Conservation (phyloP, 495 filamentous ascomycete species). For the Daldinia caldariorum region DNA sequence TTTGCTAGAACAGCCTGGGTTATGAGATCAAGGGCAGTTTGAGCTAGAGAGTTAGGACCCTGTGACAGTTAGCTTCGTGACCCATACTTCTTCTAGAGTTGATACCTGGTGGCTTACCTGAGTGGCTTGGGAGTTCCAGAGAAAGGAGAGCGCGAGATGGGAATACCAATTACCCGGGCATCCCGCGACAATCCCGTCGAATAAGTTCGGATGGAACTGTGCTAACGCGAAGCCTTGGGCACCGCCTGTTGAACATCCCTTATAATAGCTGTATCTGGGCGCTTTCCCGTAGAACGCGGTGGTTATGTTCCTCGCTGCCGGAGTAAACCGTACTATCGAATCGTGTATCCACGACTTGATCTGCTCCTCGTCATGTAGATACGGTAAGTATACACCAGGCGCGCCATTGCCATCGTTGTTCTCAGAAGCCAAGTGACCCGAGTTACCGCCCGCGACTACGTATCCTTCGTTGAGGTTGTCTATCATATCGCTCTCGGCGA, state of each 20-base stretch:
- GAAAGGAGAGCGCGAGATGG: slow-evolving; percentile 54
- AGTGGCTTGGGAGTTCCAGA: slow-evolving; percentile 52
- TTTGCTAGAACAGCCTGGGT: slow-evolving; percentile 46
- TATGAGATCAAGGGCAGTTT: slow-evolving; percentile 50
- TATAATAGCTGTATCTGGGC: slow-evolving; percentile 52
- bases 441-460: slow-evolving; percentile 51
- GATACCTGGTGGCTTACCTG: slow-evolving; percentile 34
- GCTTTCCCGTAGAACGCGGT: slow-evolving; percentile 46
- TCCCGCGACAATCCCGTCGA: slow-evolving; percentile 57
- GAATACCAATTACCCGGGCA: slow-evolving; percentile 58
- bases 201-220: slow-evolving; percentile 54
- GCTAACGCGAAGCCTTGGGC: slow-evolving; percentile 60
- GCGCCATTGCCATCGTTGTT: slow-evolving; percentile 44
- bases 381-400: slow-evolving; percentile 45
- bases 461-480: slow-evolving; percentile 50
- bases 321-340: slow-evolving; percentile 53
- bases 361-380: slow-evolving; percentile 49
- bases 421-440: slow-evolving; percentile 45
- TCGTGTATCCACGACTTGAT: slow-evolving; percentile 57
- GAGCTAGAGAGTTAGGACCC: slow-evolving; percentile 39
- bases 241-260: slow-evolving; percentile 58
- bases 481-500: slow-evolving; percentile 47
- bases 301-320: slow-evolving; percentile 44
- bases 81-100: neutral
- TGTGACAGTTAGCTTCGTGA: slow-evolving; percentile 7